Conservation (phyloP, 2,329 filamentous ascomycete genomes). For the Emmonsia crescens region DNA sequence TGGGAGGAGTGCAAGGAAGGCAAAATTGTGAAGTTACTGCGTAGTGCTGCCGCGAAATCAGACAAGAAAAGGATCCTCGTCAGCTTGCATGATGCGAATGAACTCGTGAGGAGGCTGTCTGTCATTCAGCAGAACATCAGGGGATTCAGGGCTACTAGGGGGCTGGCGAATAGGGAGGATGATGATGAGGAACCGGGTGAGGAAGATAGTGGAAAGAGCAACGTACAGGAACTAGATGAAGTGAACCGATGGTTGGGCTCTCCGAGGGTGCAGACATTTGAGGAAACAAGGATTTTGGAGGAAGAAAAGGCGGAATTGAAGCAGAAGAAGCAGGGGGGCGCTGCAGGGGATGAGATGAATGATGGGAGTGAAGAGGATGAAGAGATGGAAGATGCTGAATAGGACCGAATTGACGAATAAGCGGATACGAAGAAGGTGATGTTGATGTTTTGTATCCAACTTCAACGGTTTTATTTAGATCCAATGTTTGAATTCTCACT, state of each 20-base stretch:
- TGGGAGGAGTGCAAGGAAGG: background rate
- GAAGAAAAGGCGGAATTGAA: conserved; percentile 1
- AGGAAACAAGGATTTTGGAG: conserved; percentile 4
- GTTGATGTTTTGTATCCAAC: background rate
- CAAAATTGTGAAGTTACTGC: conserved; percentile 5
- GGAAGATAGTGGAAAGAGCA: conserved; percentile 3
- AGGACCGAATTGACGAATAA: too few species aligned
- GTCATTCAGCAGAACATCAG: conserved; percentile 7
- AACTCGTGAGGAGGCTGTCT: conserved; percentile 45
- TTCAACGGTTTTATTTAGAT: background rate
- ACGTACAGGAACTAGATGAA: background rate
- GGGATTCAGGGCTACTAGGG: background rate
- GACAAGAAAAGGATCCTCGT: conserved; percentile 43
- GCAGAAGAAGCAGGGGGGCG: background rate
- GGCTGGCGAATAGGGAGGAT: background rate
- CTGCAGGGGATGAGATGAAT: too few species aligned
- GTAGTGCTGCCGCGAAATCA: conserved; percentile 2
- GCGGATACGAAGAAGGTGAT: too few species aligned
- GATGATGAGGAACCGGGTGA: background rate
- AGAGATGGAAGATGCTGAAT: too few species aligned
- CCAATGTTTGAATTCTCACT: background rate
- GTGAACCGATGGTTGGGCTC: background rate
- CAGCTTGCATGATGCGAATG: conserved; percentile 49
- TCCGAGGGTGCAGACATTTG: background rate
- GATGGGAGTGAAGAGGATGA: too few species aligned